Evolutionary conservation across 371 early-diverging fungal genomes (phyloP).

Genomic region (Mucor saturninus): DNA sequence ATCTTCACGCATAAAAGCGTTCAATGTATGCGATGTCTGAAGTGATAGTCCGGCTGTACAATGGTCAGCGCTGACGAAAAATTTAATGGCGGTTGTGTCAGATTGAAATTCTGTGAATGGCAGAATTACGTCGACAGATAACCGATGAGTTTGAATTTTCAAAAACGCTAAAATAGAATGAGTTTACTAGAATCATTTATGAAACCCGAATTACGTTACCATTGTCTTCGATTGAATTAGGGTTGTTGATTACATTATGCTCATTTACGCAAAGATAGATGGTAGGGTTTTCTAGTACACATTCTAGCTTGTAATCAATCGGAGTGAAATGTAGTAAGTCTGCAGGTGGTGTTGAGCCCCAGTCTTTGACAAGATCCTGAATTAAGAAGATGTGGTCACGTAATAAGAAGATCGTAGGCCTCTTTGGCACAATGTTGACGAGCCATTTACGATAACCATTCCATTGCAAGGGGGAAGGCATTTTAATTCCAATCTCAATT

Average conservation of each 20-base stretch:
- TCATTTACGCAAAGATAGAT: slow-evolving; percentile 80
- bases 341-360: slow-evolving; percentile 62
- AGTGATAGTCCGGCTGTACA: slow-evolving; percentile 60
- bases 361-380: slow-evolving; percentile 79
- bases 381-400: slow-evolving; percentile 84
- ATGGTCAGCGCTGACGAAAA: slow-evolving; percentile 63
- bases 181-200: neutral
- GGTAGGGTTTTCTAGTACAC: slow-evolving; percentile 58
- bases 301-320: slow-evolving; percentile 63
- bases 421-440: slow-evolving; percentile 50
- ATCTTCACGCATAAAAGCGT: slow-evolving; percentile 67
- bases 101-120: slow-evolving; percentile 70
- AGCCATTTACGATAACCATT: slow-evolving; percentile 75
- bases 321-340: slow-evolving; percentile 76
- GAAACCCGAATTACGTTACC: slow-evolving; percentile 48
- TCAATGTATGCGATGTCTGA: slow-evolving; percentile 74
- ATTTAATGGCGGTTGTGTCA: slow-evolving; percentile 58
- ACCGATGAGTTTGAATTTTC: slow-evolving; percentile 51
- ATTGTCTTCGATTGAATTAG: slow-evolving; percentile 75
- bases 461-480: slow-evolving; percentile 81
- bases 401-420: slow-evolving; percentile 65
- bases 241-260: slow-evolving; percentile 83
- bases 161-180: slow-evolving; percentile 58
- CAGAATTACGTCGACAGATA: slow-evolving; percentile 52
- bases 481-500: slow-evolving; percentile 60